Evolutionary conservation across 768 basidiomycete species (phyloP).

Genomic region (Hypsizygus marmoreus): DNA sequence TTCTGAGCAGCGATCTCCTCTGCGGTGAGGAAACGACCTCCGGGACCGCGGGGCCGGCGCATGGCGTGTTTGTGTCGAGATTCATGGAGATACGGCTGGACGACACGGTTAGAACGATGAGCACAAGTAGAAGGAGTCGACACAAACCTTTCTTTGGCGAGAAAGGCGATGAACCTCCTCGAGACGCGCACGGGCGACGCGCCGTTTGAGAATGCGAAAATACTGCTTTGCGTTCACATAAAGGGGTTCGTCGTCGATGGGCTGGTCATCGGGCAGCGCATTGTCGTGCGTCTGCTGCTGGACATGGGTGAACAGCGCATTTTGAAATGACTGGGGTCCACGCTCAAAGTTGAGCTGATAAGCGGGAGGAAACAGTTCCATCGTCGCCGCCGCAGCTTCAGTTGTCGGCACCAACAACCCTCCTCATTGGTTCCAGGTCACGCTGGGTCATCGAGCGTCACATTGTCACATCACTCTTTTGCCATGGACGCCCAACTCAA

Average conservation of each 20-base stretch:
- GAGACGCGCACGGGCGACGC: constrained; percentile 85
- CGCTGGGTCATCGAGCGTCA: constrained; percentile 13
- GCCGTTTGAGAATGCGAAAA: constrained; percentile 94
- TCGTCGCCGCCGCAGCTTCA: constrained; percentile 53
- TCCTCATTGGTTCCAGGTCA: constrained; percentile 49
- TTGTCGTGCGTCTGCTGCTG: constrained; percentile 18
- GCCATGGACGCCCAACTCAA: constrained; percentile 46
- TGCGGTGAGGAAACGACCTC: constrained; percentile 95
- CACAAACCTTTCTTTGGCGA: constrained; percentile 82
- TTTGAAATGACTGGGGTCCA: constrained; percentile 23
- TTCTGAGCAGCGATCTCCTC: constrained; percentile 92
- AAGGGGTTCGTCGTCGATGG: constrained; percentile 92
- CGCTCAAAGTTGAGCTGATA: constrained; percentile 46
- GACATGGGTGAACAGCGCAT: constrained; percentile 20
- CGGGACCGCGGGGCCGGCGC: constrained; percentile 94
- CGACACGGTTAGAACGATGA: constrained; percentile 9
- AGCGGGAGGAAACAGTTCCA: constrained; percentile 55
- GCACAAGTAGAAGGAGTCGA: constrained; percentile 1
- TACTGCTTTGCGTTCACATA: constrained; percentile 99
- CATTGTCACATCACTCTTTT: constrained; percentile 21
- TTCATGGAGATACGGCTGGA: constrained; percentile 95
- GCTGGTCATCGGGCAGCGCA: constrained; percentile 30
- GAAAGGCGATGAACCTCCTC: constrained; percentile 95
- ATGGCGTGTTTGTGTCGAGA: constrained; percentile 98
- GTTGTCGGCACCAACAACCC: constrained; percentile 32